Base-by-base conservation (phyloP, 75 land plant species). In the Azolla pinnata region DNA sequence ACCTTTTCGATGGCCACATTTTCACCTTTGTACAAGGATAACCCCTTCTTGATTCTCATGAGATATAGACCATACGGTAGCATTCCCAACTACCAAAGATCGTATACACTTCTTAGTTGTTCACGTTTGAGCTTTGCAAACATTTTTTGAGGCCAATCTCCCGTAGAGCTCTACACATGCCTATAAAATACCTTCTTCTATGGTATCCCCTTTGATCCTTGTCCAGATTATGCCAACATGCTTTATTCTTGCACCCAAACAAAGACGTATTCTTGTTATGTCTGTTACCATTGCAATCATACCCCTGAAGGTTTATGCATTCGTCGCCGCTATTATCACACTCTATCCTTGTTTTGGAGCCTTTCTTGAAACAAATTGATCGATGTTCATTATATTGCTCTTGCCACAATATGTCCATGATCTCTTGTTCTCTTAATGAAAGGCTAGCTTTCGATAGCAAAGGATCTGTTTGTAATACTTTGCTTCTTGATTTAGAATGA, bases 341-440 rank as follows among this genome's bases (percentile, higher is more conserved):
- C 14, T 18, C 14, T 46, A 18, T 46, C 49, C 17, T 14, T 46
- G 2, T 4, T 3, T 17, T 17, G 4, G n/a, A n/a, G n/a, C n/a
- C n/a, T 14, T 46, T 46, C 23, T 46, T 46, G 42, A 7, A 3
- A 2, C 24, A 29, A 21, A 19, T 27, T 1, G 3, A 25, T 2
- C 29, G 4, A 7, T 27, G 25, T 14, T 52, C 54, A 26, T 52
- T 29, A 52, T 52, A 25, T 26, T 52, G 27, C 27, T 52, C 54
- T 26, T 52, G 54, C 54, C 54, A 52, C 14, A 52, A 27, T 1
- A 52, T 29, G 27, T 52, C 54, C 54, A 52, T 52, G 4, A 52
- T 52, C 29, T 52, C 54, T 27, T 52, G 54, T 29, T 52, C 54
- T 23, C 29, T 18, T 23, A 14, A 25, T 25, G n/a, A n/a, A n/a